Evolutionary conservation across 2,329 filamentous ascomycete genomes (phyloP).

Genomic region (Tothia fuscella): DNA sequence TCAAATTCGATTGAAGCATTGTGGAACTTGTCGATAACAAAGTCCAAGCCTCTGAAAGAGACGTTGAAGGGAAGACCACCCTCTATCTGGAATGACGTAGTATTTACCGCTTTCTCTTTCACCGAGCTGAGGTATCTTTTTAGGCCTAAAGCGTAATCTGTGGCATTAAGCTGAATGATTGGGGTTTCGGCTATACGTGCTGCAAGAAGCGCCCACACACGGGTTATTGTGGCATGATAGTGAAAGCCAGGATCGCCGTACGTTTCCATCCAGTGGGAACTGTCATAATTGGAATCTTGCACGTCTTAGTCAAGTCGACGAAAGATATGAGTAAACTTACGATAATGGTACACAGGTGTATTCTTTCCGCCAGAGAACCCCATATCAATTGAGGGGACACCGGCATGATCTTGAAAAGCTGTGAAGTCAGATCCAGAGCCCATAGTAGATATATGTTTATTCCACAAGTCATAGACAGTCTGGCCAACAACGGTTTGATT

Average conservation of each 20-base stretch:
- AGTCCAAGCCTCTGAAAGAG: conserved; percentile 11
- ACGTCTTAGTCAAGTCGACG: too few relatives aligned
- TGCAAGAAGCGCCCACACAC: conserved; percentile 33
- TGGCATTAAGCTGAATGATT: conserved; percentile 34
- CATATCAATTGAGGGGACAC: conserved; percentile 36
- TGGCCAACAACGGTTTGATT: conserved; percentile 62
- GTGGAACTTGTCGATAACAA: conserved; percentile 32
- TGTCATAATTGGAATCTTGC: conserved; percentile 79
- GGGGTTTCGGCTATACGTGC: conserved; percentile 36
- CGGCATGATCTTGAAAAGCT: conserved; percentile 41
- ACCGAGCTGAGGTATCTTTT: conserved; percentile 30
- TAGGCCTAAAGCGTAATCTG: conserved; percentile 33
- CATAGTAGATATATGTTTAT: conserved; percentile 43
- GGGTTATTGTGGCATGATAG: conserved; percentile 42
- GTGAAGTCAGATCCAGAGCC: conserved; percentile 41
- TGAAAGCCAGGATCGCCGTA: conserved; percentile 55
- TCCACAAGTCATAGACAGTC: conserved; percentile 54
- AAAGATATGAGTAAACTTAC: too few relatives aligned
- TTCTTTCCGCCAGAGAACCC: conserved; percentile 29
- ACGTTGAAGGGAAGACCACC: conserved; percentile 7
- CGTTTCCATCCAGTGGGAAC: conserved; percentile 70
- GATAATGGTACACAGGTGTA: conserved; percentile 54
- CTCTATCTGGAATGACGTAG: background rate
- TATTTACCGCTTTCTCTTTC: conserved; percentile 22
- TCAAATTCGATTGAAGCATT: conserved; percentile 41